Evolutionary conservation across 306 rosid genomes (phyloP).

Genomic region (Cicer yamashitae): DNA sequence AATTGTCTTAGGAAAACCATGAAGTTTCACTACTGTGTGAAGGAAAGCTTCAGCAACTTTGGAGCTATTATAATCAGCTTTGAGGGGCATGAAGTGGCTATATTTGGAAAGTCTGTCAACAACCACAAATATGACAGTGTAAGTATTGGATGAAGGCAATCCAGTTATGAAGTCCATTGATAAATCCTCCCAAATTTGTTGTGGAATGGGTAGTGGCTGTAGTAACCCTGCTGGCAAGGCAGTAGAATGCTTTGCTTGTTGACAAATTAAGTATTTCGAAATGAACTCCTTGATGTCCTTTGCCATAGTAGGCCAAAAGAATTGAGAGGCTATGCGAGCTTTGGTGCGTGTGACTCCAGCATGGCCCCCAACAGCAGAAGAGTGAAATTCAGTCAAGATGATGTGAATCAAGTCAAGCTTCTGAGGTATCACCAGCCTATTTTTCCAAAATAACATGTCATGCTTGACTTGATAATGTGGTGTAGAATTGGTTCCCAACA

Average conservation of each 20-base stretch:
- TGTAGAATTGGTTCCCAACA: too few relatives aligned
- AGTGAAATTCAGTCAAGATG: too few relatives aligned
- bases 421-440: too few relatives aligned
- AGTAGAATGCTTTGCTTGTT: background rate
- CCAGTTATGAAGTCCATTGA: background rate
- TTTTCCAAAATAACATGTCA: too few relatives aligned
- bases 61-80: background rate
- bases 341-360: background rate
- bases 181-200: background rate
- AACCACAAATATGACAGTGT: background rate
- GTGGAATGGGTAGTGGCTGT: background rate
- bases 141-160: background rate
- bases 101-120: background rate
- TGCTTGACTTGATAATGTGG: too few relatives aligned
- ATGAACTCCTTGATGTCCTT: background rate
- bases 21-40: background rate
- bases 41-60: background rate
- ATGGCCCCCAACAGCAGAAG: too few relatives aligned
- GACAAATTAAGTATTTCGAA: background rate
- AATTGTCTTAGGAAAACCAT: background rate
- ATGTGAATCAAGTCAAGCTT: too few relatives aligned
- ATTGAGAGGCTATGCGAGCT: background rate
- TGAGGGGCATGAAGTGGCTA: background rate
- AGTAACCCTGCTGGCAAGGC: background rate
- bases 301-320: background rate